phyloP scores from a whole-genome alignment of 179 eudicot genomes.

The Silene coronaria region DNA sequence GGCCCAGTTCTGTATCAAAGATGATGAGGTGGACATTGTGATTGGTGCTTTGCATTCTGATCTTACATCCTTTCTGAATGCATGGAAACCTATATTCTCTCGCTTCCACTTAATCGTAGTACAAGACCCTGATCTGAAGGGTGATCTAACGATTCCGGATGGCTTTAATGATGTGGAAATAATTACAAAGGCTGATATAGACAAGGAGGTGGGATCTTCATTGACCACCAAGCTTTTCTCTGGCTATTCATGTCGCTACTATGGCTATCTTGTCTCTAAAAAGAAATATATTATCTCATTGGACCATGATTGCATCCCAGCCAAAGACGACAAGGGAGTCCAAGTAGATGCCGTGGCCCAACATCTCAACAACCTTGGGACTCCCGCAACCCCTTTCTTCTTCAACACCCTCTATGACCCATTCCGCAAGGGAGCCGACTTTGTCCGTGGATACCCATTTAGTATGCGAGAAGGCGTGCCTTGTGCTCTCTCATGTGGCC shows the following conservation, averaged over 20 bases:
- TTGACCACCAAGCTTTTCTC: slow-evolving; percentile 50
- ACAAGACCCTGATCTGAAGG: slow-evolving; percentile 71
- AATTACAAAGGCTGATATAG: slow-evolving; percentile 63
- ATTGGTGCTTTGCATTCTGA: slow-evolving; percentile 71
- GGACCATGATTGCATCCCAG: slow-evolving; percentile 90
- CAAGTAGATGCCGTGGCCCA: slow-evolving; percentile 60
- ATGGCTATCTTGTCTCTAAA: slow-evolving; percentile 76
- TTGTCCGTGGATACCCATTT: slow-evolving; percentile 97
- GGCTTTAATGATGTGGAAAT: slow-evolving; percentile 49
- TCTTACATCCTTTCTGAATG: slow-evolving; percentile 74
- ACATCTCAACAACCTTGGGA: slow-evolving; percentile 66
- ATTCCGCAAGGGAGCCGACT: slow-evolving; percentile 74
- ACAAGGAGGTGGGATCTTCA: slow-evolving; percentile 42
- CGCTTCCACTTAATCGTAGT: slow-evolving; percentile 73
- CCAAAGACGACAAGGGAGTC: slow-evolving; percentile 63
- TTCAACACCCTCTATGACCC: slow-evolving; percentile 99
- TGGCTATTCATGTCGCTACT: slow-evolving; percentile 91
- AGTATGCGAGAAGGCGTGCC: slow-evolving; percentile 76
- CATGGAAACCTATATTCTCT: slow-evolving; percentile 70
- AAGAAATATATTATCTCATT: slow-evolving; percentile 82
- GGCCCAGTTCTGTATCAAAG: slow-evolving; percentile 48
- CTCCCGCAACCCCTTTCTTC: slow-evolving; percentile 93
- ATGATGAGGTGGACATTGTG: slow-evolving; percentile 81
- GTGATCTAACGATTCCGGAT: slow-evolving; percentile 56
- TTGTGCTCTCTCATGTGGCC: slow-evolving; percentile 87